Evolutionary conservation across 1,139 yeast species (phyloP), one percentile per base, ranked within the genome.

Genomic region (Casaregolazyma suthepensis): DNA sequence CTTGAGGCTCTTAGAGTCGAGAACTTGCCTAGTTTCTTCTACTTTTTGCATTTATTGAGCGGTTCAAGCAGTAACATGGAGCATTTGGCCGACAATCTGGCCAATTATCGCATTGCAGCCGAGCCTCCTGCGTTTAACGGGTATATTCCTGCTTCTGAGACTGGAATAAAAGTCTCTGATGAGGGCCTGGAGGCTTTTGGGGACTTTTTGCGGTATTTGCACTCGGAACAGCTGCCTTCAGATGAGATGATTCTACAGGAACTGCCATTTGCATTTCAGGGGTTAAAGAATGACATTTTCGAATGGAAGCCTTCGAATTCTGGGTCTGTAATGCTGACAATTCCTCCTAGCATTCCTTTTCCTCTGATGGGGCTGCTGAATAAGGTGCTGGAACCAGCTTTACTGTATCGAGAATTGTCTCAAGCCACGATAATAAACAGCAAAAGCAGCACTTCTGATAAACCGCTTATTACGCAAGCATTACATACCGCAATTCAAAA

Each of bases 201-300:
- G 2, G 56, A 55, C 19, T 54, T 57, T 20, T 45, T 61, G 10
- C 52, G 56, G 23, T 40, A 46, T 43, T n/a, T 61, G 19, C 57
- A 59, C 51, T 50, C 44, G 35, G 37, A 46, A 12, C 63, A 61
- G 47, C 56, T 57, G n/a, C 71, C 71, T 2, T 46, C 75, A 1
- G 90, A 85, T 57, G 70, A 70, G 7, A 77, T 73, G 3, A 75
- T 89, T 2, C 62, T 87, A 51, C 73, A 75, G 13, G 84, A 79
- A 58, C 69, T 88, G 4, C 80, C 86, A 2, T 90, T 79, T 65
- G 79, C 88, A 0, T 69, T 91, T 35, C 75, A 85, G 22, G 97
- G 96, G 0, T 76, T 87, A 6, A 85, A 87, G 47, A 83, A 96
- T 1, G 78, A 77, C 44, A 62, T 81, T 45, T 78, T 89, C 51